Percentiles rank a stretch among this genome's conserved stretches.
Conservation (phyloP, 495 filamentous ascomycete genomes). For the Aspergillus wentii region DNA sequence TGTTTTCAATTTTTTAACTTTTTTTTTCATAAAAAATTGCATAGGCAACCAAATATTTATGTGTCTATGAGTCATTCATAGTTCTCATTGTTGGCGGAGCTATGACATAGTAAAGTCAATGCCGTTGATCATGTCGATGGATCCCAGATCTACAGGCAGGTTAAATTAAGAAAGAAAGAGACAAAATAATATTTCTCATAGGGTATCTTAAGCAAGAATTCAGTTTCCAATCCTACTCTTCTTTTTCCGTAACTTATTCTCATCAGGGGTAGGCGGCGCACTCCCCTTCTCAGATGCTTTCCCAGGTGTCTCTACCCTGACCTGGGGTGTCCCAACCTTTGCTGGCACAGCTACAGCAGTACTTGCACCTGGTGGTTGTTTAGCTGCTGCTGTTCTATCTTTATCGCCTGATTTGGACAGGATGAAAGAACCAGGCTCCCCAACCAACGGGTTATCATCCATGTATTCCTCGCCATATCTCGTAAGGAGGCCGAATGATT, state of each 20-base stretch:
- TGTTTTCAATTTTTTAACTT: too few species aligned
- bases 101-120: too few species aligned
- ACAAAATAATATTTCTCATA: too few species aligned
- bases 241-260: conserved; percentile 30
- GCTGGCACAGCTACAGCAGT: conserved; percentile 9
- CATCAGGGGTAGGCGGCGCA: conserved; percentile 23
- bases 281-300: conserved; percentile 26
- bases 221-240: conserved; percentile 29
- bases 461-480: conserved; percentile 74
- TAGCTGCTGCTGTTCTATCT: conserved; percentile 12
- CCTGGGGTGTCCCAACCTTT: conserved; percentile 31
- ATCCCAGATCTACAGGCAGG: too few species aligned
- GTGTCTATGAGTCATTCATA: too few species aligned
- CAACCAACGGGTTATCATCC: conserved; percentile 85
- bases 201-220: conserved; percentile 25
- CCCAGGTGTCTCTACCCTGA: conserved; percentile 35
- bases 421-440: conserved; percentile 82
- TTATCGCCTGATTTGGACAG: conserved; percentile 48
- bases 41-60: too few species aligned
- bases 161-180: too few species aligned
- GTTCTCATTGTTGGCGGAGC: too few species aligned
- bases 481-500: conserved; percentile 60
- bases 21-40: too few species aligned
- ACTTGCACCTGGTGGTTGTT: conserved; percentile 9
- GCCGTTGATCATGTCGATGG: too few species aligned